A percentile compares a stretch with the other conserved stretches of the same genome.
Conservation (phyloP, 345 rosid genomes). For the Dipteronia sinensis region DNA sequence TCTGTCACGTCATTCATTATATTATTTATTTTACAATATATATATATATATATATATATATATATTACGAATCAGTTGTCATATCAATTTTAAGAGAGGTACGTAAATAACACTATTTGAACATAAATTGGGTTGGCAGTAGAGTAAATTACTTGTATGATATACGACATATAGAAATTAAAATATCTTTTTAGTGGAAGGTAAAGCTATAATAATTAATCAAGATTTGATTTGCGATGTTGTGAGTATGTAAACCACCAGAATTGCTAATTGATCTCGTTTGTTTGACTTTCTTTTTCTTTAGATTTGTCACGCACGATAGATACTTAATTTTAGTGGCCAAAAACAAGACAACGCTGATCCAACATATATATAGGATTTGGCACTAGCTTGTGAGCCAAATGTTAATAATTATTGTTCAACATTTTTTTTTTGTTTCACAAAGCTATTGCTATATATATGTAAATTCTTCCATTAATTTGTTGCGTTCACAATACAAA, state of each 20-base stretch:
- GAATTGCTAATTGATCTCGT: not conserved
- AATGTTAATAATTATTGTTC: conserved; percentile 20
- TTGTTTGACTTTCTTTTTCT: conserved; percentile 6
- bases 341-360: conserved; percentile 23
- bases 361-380: conserved; percentile 17
- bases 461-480: not conserved
- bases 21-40: too few relatives aligned
- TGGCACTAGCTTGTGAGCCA: conserved; percentile 1
- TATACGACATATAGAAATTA: too few relatives aligned
- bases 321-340: conserved; percentile 19
- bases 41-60: not conserved
- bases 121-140: too few relatives aligned
- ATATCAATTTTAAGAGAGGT: too few relatives aligned
- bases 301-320: conserved; percentile 19
- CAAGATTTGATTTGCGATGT: not conserved
- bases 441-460: not conserved
- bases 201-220: too few relatives aligned
- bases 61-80: too few relatives aligned
- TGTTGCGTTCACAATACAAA: not conserved
- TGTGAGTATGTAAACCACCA: not conserved
- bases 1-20: not conserved
- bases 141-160: too few relatives aligned
- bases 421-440: not conserved
- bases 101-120: too few relatives aligned
- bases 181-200: too few relatives aligned